Percentiles rank a stretch among this genome's conserved stretches.
phyloP scores from a whole-genome alignment of 2,329 filamentous ascomycete genomes.

The Dactylellina parvicollis region DNA sequence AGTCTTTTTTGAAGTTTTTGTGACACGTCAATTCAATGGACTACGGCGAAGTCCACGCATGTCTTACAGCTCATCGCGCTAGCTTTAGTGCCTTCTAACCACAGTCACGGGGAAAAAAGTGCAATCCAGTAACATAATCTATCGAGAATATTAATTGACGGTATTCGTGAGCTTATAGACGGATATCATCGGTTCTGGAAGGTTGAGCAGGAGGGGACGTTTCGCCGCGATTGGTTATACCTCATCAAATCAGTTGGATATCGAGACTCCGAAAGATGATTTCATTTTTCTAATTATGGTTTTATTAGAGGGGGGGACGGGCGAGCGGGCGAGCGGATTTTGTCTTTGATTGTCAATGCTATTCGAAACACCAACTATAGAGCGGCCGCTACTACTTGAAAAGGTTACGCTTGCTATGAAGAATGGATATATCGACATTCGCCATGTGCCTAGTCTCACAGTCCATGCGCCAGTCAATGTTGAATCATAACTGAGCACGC shows the following conservation, averaged over 20 bases:
- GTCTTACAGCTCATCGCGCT: constrained; percentile 31
- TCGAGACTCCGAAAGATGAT: no score
- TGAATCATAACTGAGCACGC: constrained; percentile 4
- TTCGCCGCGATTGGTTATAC: no score
- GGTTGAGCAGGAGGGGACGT: no score
- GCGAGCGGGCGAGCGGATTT: no score
- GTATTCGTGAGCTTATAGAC: constrained; percentile 28
- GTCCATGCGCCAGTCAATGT: no score
- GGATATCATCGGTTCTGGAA: constrained; percentile 42
- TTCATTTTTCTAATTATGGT: no score
- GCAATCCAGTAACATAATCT: constrained; percentile 3
- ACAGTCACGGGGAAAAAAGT: constrained; percentile 31
- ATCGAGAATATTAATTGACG: not conserved
- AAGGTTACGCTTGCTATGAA: not conserved
- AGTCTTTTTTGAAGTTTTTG: not conserved
- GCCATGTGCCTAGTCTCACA: not conserved
- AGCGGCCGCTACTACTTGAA: not conserved
- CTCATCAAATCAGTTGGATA: not conserved
- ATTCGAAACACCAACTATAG: not conserved
- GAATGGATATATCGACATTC: not conserved
- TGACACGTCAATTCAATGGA: constrained; percentile 21
- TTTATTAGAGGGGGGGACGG: no score
- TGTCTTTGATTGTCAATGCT: constrained; percentile 2
- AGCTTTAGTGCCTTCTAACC: constrained; percentile 5
- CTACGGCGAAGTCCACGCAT: not conserved